Conservation (phyloP, 2,329 filamentous ascomycete genomes). For the Onygenales sp. region DNA sequence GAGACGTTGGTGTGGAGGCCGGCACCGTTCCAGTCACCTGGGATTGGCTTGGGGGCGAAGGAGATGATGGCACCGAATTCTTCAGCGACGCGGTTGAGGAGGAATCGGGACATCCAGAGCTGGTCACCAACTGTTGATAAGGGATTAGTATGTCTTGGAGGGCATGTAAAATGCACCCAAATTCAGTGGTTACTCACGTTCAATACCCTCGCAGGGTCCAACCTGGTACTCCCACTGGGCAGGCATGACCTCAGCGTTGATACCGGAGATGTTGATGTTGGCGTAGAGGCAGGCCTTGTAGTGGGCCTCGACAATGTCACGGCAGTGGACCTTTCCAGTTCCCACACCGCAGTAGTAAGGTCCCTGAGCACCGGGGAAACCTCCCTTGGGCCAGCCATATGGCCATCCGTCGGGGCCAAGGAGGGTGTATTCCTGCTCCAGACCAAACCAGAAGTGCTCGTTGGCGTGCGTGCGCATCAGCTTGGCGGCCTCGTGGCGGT, state of each 20-base stretch:
- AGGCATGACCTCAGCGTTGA: constrained; percentile 98
- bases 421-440: constrained; percentile 96
- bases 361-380: constrained; percentile 85
- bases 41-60: constrained; percentile 89
- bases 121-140: constrained; percentile 69
- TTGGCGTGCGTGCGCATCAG: constrained; percentile 80
- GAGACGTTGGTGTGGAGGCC: constrained; percentile 93
- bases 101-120: constrained; percentile 87
- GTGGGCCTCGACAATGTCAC: constrained; percentile 93
- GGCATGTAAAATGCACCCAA: not conserved
- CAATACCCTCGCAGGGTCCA: constrained; percentile 78
- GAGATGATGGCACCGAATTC: constrained; percentile 96
- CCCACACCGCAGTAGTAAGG: constrained; percentile 98
- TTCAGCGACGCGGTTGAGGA: constrained; percentile 84
- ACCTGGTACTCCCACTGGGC: constrained; percentile 98
- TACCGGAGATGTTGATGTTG: constrained; percentile 88
- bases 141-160: constrained; percentile 5
- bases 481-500: constrained; percentile 81
- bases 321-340: constrained; percentile 92
- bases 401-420: constrained; percentile 79
- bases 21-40: constrained; percentile 94
- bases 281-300: constrained; percentile 86
- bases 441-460: constrained; percentile 90
- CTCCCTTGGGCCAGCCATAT: constrained; percentile 81
- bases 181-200: constrained; percentile 47